These are phyloP conservation scores for Alternaria rosae DNA, from an alignment of 2,329 filamentous ascomycete species.

Conservation along the genomic window DNA sequence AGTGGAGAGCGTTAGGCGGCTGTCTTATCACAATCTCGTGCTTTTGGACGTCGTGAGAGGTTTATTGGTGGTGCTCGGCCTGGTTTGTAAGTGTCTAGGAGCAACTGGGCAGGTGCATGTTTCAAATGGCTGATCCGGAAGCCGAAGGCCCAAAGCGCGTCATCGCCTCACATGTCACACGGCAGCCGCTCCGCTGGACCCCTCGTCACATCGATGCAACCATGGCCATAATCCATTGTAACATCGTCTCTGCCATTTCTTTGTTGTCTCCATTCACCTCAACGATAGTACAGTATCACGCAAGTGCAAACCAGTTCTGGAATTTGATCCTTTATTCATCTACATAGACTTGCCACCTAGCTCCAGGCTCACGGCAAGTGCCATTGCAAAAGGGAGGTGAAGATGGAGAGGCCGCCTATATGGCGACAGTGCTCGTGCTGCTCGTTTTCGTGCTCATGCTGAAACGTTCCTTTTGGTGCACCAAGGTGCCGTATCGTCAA, in stretches of 20 bases:
- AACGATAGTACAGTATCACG: neutral
- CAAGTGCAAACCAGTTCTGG: neutral
- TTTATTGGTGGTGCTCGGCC: neutral
- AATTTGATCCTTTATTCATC: constrained; percentile 2
- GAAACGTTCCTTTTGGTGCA: constrained; percentile 27
- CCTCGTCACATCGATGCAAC: constrained; percentile 1
- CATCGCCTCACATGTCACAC: constrained; percentile 6
- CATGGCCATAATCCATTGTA: neutral
- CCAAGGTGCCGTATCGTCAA: constrained; percentile 21
- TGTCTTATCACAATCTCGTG: constrained; percentile 1
- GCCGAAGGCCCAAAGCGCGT: constrained; percentile 17
- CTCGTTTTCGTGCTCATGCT: constrained; percentile 16
- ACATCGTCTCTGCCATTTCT: neutral
- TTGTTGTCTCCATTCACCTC: neutral
- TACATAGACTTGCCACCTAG: constrained; percentile 14
- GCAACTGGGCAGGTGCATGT: constrained; percentile 13
- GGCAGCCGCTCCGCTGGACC: neutral
- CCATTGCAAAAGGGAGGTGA: constrained; percentile 2
- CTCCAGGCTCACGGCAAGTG: constrained; percentile 22
- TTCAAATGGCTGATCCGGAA: constrained; percentile 11
- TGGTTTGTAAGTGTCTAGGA: constrained; percentile 5
- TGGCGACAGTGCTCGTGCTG: constrained; percentile 11
- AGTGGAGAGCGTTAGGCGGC: neutral
- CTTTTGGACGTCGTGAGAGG: neutral
- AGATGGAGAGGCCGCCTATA: constrained; percentile 1